Base-by-base conservation (phyloP, 169 alveolate genomes). In the Theileria annulata region DNA sequence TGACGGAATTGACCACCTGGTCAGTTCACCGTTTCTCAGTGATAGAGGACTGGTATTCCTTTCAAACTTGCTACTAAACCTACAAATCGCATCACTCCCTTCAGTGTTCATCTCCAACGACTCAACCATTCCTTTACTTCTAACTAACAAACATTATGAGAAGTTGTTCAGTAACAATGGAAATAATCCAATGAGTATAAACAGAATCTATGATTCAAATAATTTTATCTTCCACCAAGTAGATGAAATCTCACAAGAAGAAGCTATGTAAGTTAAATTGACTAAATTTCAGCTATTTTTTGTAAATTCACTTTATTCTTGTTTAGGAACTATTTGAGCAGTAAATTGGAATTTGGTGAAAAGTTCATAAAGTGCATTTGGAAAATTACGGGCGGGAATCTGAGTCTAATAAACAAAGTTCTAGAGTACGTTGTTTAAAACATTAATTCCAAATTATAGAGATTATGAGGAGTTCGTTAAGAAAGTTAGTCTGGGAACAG, bases 41-140 rank as follows among this genome's bases (percentile, higher is more conserved):
- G 85, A 75, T 67, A 31, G 88, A n/a, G 88, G 88, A 3, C 47
- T 30, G 8, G n/a, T 23, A 9, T 81, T 81, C 49, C 59, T 81
- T 4, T 19, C 71, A n/a, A 59, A 81, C 25, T 21, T 75, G 58
- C 33, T 81, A 10, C 27, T 31, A 21, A 67, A 27, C 8, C 10
- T 81, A 49, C 88, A 81, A 30, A 62, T 56, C 21, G 37, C 58
- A 51, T 56, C 54, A 0, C 56, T 74, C 9, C n/a, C 37, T 6
- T 19, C 88, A 15, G 79, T 81, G 35, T 71, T 81, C 15, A 49
- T 75, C 10, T 71, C 88, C 0, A 78, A 81, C 60, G 19, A 60
- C 47, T 10, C 85, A 0, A 19, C 77, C 5, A 4, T 30, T 4
- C 42, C 67, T 0, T 30, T 70, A 0, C 6, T 19, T 19, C 13